Evolutionary conservation across 169 alveolate genomes (phyloP).

Genomic region (Besnoitia besnoiti): DNA sequence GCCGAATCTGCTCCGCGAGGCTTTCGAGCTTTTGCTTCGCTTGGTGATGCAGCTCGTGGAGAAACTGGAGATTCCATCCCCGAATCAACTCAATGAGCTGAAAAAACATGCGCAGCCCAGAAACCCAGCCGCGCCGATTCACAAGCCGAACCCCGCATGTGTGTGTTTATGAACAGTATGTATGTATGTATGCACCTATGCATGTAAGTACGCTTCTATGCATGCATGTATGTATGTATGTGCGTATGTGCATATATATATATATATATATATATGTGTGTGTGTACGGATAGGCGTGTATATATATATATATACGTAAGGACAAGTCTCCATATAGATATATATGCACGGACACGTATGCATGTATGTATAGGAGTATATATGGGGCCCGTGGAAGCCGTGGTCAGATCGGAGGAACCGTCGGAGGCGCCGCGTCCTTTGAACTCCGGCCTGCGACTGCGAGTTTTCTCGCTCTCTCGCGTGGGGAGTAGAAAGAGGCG

Average conservation of each 20-base stretch:
- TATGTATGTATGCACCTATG: neutral
- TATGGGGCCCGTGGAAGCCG: too few relatives aligned
- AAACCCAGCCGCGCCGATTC: neutral
- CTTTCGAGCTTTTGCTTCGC: conserved; percentile 78
- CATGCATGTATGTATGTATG: neutral
- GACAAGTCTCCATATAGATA: neutral
- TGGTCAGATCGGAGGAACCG: too few relatives aligned
- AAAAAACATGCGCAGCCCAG: conserved; percentile 35
- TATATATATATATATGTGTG: neutral
- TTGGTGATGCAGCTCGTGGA: conserved; percentile 87
- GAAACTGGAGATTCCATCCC: conserved; percentile 86
- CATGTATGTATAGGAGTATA: neutral
- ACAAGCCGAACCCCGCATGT: neutral
- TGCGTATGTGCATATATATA: neutral
- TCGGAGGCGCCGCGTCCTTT: too few relatives aligned
- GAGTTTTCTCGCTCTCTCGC: too few relatives aligned
- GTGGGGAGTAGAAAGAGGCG: neutral
- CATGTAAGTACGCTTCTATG: too few relatives aligned
- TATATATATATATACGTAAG: neutral
- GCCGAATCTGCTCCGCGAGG: conserved; percentile 73
- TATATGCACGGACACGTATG: neutral
- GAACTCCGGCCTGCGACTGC: too few relatives aligned
- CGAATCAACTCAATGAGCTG: conserved; percentile 78
- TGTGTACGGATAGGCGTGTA: neutral
- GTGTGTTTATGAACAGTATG: neutral